phyloP scores from a whole-genome alignment of 1,284 basidiomycete genomes.

The Schizophyllum amplum region DNA sequence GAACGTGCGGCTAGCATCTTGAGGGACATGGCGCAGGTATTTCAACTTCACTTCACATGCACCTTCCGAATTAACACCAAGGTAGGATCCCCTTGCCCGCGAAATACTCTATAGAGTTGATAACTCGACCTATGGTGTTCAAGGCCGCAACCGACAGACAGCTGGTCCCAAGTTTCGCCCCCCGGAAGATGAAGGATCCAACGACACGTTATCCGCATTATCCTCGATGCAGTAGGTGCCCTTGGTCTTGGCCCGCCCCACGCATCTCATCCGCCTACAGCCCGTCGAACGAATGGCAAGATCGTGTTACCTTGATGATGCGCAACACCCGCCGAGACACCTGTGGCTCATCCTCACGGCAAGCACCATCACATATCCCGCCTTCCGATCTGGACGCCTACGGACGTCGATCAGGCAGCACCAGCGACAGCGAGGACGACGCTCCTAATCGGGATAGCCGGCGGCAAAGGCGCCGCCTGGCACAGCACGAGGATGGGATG shows the following conservation, averaged over 20 bases:
- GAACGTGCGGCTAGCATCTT: slow-evolving; percentile 53
- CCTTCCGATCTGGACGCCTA: not conserved
- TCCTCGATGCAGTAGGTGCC: slow-evolving; percentile 50
- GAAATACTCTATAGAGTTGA: slow-evolving; percentile 74
- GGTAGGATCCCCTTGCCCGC: slow-evolving; percentile 59
- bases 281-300: slow-evolving; percentile 78
- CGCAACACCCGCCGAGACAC: slow-evolving; percentile 28
- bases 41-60: slow-evolving; percentile 7
- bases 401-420: not conserved
- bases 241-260: not conserved
- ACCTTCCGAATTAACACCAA: slow-evolving; percentile 4
- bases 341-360: not conserved
- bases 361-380: slow-evolving; percentile 1
- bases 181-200: slow-evolving; percentile 12
- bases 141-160: slow-evolving; percentile 34
- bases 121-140: slow-evolving; percentile 65
- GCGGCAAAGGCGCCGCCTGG: not conserved
- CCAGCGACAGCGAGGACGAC: not conserved
- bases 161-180: slow-evolving; percentile 7
- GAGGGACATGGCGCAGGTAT: slow-evolving; percentile 44
- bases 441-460: not conserved
- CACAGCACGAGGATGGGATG: not conserved
- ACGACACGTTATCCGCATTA: slow-evolving; percentile 23
- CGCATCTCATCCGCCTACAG: slow-evolving; percentile 23
- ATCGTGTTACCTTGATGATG: slow-evolving; percentile 35